Conservation (phyloP, 805 yeast genomes). For the Isabelozyma pseudorhagii region DNA sequence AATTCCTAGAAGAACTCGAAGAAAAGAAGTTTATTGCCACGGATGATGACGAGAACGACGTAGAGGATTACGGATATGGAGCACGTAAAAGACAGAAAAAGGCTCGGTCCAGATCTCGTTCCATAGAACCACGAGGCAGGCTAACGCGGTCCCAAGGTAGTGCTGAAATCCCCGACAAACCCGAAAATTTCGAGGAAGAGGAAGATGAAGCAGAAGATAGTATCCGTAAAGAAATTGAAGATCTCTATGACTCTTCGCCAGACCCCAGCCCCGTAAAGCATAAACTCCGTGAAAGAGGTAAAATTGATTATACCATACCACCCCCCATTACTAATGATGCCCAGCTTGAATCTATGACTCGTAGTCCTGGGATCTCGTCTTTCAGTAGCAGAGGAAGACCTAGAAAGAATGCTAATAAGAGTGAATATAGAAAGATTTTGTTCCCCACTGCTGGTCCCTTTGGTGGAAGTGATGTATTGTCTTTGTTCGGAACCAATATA, state of each 20-base stretch:
- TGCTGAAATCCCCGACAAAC: conserved; percentile 1
- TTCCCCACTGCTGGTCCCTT: conserved; percentile 97
- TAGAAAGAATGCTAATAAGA: conserved; percentile 41
- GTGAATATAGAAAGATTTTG: conserved; percentile 58
- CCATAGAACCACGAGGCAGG: conserved; percentile 19
- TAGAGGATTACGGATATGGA: conserved; percentile 19
- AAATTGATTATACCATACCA: conserved; percentile 76
- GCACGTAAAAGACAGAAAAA: conserved; percentile 7
- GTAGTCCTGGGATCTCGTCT: conserved; percentile 11
- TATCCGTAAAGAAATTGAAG: conserved; percentile 64
- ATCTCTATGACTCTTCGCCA: conserved; percentile 61
- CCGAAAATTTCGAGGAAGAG: conserved; percentile 9
- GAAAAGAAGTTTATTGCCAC: conserved; percentile 34
- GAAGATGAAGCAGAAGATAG: conserved; percentile 30
- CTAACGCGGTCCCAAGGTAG: conserved; percentile 14
- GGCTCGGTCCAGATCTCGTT: conserved; percentile 19
- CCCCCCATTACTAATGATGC: conserved; percentile 63
- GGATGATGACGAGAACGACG: conserved; percentile 32
- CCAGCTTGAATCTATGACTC: conserved; percentile 18
- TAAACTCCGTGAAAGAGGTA: conserved; percentile 48
- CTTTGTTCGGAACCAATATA: conserved; percentile 70
- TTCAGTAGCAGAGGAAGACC: conserved; percentile 31
- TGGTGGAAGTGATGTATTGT: conserved; percentile 91
- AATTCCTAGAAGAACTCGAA: conserved; percentile 26
- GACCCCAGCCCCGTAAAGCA: conserved; percentile 44